Base-by-base conservation (phyloP, 139 green algal species). In the Chlamydomonas asymmetrica region DNA sequence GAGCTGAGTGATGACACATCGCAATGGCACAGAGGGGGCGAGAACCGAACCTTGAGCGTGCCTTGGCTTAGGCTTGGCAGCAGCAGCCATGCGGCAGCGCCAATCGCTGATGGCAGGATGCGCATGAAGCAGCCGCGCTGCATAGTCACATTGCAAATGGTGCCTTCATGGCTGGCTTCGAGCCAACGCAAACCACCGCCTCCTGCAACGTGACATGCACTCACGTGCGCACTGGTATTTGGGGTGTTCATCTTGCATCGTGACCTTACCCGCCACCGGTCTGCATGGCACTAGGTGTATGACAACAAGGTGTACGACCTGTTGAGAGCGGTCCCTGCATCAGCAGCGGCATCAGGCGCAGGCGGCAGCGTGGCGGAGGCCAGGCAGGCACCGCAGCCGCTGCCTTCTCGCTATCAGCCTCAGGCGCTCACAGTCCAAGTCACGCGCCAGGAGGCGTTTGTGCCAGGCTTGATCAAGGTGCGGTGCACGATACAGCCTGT, bases 261-360 rank as follows among this genome's bases (percentile, higher is more conserved):
- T 32, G 31, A 4, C 6, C 8, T 41, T 16, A 9, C 45, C 45
- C 10, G 16, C 45, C 45, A 16, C 16, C 4, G 35, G 29, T 3
- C 34, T 48, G 5, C 60, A 23, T n/a, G 1, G 31, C 5, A 41
- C 18, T 66, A 95, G 88, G 80, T 97, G 61, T 95, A 96, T 79
- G 93, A 94, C 66, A 92, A 97, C 68, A 62, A 65, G 34, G 81
- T 97, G 34, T 88, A 87, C 66, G 92, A 97, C 80, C 77, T 97
- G 79, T 82, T 96, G 67, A 7, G 20, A 8, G 31, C 34, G 27
- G 66, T 34, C 34, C 40, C 43, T 50, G 32, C 63, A 39, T 13
- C 5, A 34, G 37, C 73, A 66, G 41, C n/a, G 13, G 31, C 43
- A 56, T 40, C 48, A 45, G 29, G 31, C n/a, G 5, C 23, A 20